These are phyloP conservation scores for Triangularia setosa DNA, from an alignment of 2,329 filamentous ascomycete species.

Conservation along the genomic window DNA sequence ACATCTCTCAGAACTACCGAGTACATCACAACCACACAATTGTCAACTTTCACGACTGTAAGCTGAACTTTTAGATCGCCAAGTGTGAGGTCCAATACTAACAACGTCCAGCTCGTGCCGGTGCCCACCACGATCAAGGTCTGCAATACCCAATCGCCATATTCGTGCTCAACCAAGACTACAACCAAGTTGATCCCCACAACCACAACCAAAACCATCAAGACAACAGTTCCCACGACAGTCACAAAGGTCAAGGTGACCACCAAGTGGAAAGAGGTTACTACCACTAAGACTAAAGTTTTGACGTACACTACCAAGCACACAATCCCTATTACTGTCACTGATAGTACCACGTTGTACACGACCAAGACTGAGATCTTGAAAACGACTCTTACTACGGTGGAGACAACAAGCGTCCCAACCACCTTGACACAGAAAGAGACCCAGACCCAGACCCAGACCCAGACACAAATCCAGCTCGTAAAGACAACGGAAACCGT, in stretches of 20 bases:
- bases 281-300: constrained; percentile 10
- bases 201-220: constrained; percentile 8
- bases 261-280: background rate
- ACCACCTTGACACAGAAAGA: constrained; percentile 9
- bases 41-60: constrained; percentile 21
- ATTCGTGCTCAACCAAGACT: constrained; percentile 21
- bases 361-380: constrained; percentile 10
- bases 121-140: constrained; percentile 20
- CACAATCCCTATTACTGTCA: constrained; percentile 2
- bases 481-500: constrained; percentile 15
- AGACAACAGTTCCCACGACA: constrained; percentile 4
- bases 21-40: constrained; percentile 15
- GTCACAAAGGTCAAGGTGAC: background rate
- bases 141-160: constrained; percentile 17
- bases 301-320: constrained; percentile 3
- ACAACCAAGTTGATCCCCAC: constrained; percentile 20
- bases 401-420: constrained; percentile 13
- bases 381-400: background rate
- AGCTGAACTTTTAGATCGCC: background rate
- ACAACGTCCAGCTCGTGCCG: constrained; percentile 19
- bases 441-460: constrained; percentile 11
- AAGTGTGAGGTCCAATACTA: background rate
- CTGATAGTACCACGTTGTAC: constrained; percentile 1
- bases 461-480: too few relatives aligned
- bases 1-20: constrained; percentile 11